Conservation (phyloP, 257 asterid species). For the Prunella vulgaris region DNA sequence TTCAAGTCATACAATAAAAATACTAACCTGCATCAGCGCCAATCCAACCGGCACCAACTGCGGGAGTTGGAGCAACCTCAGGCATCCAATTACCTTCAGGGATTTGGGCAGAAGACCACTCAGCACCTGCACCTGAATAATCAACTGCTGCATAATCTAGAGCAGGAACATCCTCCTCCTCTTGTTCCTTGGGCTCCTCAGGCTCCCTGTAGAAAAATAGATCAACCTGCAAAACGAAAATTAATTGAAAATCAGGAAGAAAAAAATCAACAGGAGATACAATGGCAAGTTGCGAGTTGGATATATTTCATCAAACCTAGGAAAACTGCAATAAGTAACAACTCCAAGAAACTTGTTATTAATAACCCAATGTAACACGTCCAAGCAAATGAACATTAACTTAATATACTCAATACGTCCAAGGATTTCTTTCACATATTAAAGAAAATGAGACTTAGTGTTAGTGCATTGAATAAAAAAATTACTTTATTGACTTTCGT, state of each 20-base stretch:
- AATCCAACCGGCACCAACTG: conserved; percentile 26
- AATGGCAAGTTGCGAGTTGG: no score
- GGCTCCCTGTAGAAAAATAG: conserved; percentile 43
- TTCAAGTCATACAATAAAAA: background rate
- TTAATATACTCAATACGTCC: no score
- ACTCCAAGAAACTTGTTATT: no score
- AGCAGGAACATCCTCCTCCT: conserved; percentile 40
- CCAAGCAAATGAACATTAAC: no score
- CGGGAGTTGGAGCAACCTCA: conserved; percentile 19
- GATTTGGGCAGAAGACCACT: conserved; percentile 38
- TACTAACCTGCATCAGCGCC: conserved; percentile 34
- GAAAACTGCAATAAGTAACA: no score
- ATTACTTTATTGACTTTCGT: no score
- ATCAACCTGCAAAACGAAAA: conserved; percentile 32
- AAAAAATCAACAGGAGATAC: background rate
- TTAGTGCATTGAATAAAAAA: no score
- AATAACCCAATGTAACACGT: no score
- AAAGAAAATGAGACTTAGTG: no score
- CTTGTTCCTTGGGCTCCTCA: conserved; percentile 46
- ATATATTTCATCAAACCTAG: no score
- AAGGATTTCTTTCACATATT: no score
- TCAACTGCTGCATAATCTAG: conserved; percentile 37
- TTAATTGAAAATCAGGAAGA: no score
- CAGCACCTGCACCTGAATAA: conserved; percentile 31
- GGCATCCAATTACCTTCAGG: conserved; percentile 36